Conservation (phyloP, 139 green algal genomes). For the Yamagishiella unicocca region DNA sequence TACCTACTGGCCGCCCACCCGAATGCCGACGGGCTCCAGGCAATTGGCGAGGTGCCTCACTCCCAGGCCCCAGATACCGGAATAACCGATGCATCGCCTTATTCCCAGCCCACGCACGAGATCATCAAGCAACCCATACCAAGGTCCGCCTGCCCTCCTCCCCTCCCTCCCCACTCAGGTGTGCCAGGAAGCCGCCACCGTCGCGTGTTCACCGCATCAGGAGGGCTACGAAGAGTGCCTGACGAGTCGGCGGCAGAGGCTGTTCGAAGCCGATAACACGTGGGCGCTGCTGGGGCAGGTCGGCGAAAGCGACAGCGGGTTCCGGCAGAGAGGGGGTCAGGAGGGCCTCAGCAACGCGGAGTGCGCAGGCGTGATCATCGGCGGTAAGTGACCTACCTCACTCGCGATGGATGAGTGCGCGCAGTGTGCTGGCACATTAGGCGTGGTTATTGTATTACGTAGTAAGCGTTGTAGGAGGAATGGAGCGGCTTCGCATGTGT, state of each 20-base stretch:
- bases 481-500: too few relatives aligned
- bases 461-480: too few relatives aligned
- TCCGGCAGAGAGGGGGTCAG: too few relatives aligned
- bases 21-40: background rate
- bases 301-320: too few relatives aligned
- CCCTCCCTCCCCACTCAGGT: background rate
- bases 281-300: too few relatives aligned
- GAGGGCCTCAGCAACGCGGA: too few relatives aligned
- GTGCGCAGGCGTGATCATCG: too few relatives aligned
- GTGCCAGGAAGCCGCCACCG: background rate
- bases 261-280: background rate
- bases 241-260: background rate
- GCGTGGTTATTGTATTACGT: too few relatives aligned
- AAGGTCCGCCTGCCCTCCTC: background rate
- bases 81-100: background rate
- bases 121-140: background rate
- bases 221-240: background rate
- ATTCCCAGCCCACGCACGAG: background rate
- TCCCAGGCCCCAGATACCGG: background rate
- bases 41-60: background rate
- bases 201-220: background rate
- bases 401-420: too few relatives aligned
- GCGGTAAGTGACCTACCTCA: too few relatives aligned
- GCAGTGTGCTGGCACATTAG: too few relatives aligned
- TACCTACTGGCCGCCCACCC: background rate